These are phyloP conservation scores for Kazachstania psychrophila DNA, from an alignment of 805 yeast species.

Conservation along the genomic window DNA sequence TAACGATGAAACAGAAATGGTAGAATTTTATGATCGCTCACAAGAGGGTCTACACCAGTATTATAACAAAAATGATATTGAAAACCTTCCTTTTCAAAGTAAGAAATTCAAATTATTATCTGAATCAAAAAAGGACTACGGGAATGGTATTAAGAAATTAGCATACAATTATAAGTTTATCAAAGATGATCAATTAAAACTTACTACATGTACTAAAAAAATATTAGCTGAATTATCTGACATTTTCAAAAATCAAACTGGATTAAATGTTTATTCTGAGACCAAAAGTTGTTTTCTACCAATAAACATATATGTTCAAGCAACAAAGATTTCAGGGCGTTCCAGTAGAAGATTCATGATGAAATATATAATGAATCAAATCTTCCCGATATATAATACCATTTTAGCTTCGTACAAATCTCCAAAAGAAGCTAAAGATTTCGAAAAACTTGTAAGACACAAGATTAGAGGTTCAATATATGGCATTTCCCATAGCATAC, in stretches of 20 bases:
- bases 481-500: constrained; percentile 14
- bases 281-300: constrained; percentile 16
- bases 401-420: constrained; percentile 12
- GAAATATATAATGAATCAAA: constrained; percentile 16
- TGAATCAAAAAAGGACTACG: constrained; percentile 10
- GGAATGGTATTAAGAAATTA: constrained; percentile 11
- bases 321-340: constrained; percentile 12
- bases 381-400: constrained; percentile 19
- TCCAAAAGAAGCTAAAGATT: constrained; percentile 11
- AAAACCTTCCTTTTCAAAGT: no score
- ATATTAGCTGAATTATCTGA: constrained; percentile 16
- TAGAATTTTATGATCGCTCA: constrained; percentile 15
- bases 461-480: constrained; percentile 10
- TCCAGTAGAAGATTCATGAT: constrained; percentile 14
- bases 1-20: constrained; percentile 24
- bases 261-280: constrained; percentile 17
- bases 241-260: constrained; percentile 19
- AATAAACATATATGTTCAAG: constrained; percentile 20
- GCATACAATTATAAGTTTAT: constrained; percentile 21
- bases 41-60: no score
- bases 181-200: constrained; percentile 20
- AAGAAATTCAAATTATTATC: constrained; percentile 3
- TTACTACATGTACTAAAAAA: constrained; percentile 16
- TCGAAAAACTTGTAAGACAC: constrained; percentile 11
- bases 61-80: background rate